Percentiles rank a stretch among this genome's conserved stretches.
These are phyloP conservation scores for Dentipellis sp. DNA, from an alignment of 768 basidiomycete species.

Conservation along the genomic window DNA sequence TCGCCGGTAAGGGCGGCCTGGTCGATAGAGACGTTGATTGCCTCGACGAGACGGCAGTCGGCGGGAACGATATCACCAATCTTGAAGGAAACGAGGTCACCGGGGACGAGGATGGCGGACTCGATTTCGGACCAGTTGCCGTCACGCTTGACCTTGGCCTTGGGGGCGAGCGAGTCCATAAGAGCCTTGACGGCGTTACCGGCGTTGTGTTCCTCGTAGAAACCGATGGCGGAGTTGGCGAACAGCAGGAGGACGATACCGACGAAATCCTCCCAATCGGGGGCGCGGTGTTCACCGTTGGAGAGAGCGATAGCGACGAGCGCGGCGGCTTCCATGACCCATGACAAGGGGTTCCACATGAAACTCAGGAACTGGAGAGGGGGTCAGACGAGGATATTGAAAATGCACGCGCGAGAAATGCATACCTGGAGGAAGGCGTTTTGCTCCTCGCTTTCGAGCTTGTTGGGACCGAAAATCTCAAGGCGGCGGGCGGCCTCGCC, in stretches of 20 bases:
- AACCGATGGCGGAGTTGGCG: constrained; percentile 95
- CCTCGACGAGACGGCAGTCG: constrained; percentile 93
- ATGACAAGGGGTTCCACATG: constrained; percentile 99
- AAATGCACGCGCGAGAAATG: not conserved
- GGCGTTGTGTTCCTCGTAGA: constrained; percentile 95
- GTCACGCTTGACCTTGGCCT: constrained; percentile 87
- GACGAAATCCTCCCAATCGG: constrained; percentile 97
- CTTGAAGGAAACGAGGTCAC: constrained; percentile 96
- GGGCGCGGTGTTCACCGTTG: constrained; percentile 78
- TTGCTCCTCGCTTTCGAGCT: constrained; percentile 84
- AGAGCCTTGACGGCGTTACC: constrained; percentile 99
- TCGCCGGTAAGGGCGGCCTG: constrained; percentile 98
- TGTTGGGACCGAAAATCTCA: constrained; percentile 94
- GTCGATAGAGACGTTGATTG: constrained; percentile 96
- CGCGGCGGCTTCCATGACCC: constrained; percentile 99
- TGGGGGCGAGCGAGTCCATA: constrained; percentile 98
- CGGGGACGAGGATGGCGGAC: constrained; percentile 82
- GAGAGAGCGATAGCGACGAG: constrained; percentile 93
- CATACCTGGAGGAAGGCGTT: constrained; percentile 51
- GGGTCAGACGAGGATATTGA: not conserved
- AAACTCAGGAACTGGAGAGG: constrained; percentile 74
- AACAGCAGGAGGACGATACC: constrained; percentile 90
- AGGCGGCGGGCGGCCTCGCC: constrained; percentile 80
- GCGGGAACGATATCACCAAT: constrained; percentile 98
- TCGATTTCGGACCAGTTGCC: constrained; percentile 88